Conservation (phyloP, 2,329 filamentous ascomycete genomes). For the Xylariaceae sp. region DNA sequence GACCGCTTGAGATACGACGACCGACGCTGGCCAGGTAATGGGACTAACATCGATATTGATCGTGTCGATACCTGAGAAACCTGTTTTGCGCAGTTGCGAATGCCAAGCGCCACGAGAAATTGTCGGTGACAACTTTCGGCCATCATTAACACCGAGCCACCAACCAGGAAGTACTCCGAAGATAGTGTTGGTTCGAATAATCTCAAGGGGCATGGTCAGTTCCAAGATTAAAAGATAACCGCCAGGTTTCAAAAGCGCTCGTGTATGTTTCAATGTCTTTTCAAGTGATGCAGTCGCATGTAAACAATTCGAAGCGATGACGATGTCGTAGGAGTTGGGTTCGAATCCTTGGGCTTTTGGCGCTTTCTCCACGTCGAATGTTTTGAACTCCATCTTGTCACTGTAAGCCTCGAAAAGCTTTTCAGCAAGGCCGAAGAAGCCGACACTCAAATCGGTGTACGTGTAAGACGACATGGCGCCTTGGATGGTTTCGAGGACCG, state of each 20-base stretch:
- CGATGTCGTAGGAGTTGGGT: constrained; percentile 39
- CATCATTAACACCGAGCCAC: constrained; percentile 37
- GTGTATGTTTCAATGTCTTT: constrained; percentile 35
- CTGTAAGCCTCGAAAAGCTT: constrained; percentile 36
- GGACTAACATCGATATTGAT: constrained; percentile 1
- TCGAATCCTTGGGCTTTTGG: constrained; percentile 40
- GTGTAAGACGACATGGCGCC: constrained; percentile 46
- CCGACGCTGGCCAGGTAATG: not conserved
- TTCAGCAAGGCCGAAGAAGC: constrained; percentile 45
- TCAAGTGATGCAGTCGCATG: constrained; percentile 36
- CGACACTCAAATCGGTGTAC: constrained; percentile 50
- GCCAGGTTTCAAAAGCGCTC: constrained; percentile 44
- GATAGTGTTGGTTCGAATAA: constrained; percentile 1
- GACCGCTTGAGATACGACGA: constrained; percentile 24
- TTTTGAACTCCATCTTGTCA: constrained; percentile 41
- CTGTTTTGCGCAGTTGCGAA: not conserved
- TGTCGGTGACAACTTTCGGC: constrained; percentile 16
- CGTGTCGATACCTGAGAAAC: constrained; percentile 26
- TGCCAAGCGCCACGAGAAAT: constrained; percentile 18
- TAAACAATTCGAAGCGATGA: constrained; percentile 43
- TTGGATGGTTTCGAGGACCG: constrained; percentile 41
- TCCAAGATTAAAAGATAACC: constrained; percentile 44
- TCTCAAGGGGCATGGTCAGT: not conserved
- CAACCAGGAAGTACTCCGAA: constrained; percentile 28
- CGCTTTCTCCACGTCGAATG: constrained; percentile 40